Conservation (phyloP, 495 filamentous ascomycete species). For the Talaromyces nanjingensis region DNA sequence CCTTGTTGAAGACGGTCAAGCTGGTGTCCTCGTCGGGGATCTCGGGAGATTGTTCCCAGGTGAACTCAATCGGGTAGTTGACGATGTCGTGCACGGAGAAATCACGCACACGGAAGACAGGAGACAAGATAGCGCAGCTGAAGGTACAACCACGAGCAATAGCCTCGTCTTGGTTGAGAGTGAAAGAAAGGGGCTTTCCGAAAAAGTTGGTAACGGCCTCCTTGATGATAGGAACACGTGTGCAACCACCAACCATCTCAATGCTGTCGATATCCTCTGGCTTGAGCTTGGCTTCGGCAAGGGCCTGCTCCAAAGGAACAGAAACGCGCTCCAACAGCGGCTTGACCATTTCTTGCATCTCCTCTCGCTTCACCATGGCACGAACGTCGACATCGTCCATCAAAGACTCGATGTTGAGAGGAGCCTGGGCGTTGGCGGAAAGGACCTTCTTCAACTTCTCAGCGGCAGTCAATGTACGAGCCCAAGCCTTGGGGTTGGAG, state of each 20-base stretch:
- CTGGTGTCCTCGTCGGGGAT: constrained; percentile 98
- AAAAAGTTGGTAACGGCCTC: constrained; percentile 85
- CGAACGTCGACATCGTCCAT: constrained; percentile 97
- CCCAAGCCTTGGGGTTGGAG: constrained; percentile 78
- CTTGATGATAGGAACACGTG: constrained; percentile 91
- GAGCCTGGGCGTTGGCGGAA: constrained; percentile 88
- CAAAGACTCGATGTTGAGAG: constrained; percentile 95
- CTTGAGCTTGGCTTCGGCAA: constrained; percentile 83
- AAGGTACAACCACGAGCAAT: constrained; percentile 95
- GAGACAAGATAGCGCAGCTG: constrained; percentile 95
- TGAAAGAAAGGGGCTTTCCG: constrained; percentile 86
- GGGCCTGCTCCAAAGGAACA: constrained; percentile 76
- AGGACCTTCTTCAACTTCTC: constrained; percentile 99
- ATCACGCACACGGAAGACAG: constrained; percentile 96
- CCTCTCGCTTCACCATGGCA: constrained; percentile 84
- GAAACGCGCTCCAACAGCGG: constrained; percentile 72
- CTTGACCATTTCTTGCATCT: constrained; percentile 84
- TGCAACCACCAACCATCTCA: constrained; percentile 92
- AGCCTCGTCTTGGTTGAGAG: constrained; percentile 96
- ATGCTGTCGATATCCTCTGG: constrained; percentile 88
- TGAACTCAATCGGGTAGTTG: constrained; percentile 98
- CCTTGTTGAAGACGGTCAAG: constrained; percentile 94
- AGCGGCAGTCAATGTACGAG: constrained; percentile 76
- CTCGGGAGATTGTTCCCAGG: constrained; percentile 97
- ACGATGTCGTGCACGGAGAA: constrained; percentile 97